Base-by-base conservation (phyloP, 306 rosid genomes). In the Dryas alaskensis region DNA sequence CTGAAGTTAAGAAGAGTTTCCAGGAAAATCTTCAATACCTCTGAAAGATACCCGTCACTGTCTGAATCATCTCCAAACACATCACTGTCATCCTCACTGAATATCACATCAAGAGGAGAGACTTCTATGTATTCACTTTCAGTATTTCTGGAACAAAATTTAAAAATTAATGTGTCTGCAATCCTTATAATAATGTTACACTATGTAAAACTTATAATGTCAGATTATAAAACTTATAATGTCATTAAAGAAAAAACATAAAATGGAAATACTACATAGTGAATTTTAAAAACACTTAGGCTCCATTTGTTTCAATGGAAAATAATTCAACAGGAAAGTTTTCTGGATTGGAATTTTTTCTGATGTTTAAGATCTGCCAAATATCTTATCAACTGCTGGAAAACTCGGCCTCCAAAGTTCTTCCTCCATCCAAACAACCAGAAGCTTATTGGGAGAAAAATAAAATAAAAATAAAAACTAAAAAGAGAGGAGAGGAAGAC, bases 41-140 rank as follows among this genome's bases (percentile, higher is more conserved):
- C 97, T 27, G 97, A 85, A 80, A 94, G 89, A 86, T 81, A 94
- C 61, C 88, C 97, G 80, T 92, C 99, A 57, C 95, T 89, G 45
- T 84, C 95, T 0, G 95, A 89, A 83, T 88, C 92, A 67, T 85
- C 91, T 73, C 74, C 89, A 45, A 54, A 76, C 67, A 58, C 71
- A 48, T 85, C 85, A 82, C 76, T 81, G 57, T 87, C 95, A 60
- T 88, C 86, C 46, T 91, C 92, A 67, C 81, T 78, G 65, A 89
- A 92, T 70, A 87, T 59, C 31, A 76, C 65, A 76, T 88, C 90
- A 46, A 94, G 89, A 44, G 95, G 78, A 70, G 71, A 55, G 39
- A 74, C 77, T 65, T 72, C 79, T 60, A 75, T 53, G 60, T 80
- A 89, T 63, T 78, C 85, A 40, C 59, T 81, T 68, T 72, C 81